phyloP scores from a whole-genome alignment of 768 basidiomycete genomes.

The Strobilomyces echinocephalus region DNA sequence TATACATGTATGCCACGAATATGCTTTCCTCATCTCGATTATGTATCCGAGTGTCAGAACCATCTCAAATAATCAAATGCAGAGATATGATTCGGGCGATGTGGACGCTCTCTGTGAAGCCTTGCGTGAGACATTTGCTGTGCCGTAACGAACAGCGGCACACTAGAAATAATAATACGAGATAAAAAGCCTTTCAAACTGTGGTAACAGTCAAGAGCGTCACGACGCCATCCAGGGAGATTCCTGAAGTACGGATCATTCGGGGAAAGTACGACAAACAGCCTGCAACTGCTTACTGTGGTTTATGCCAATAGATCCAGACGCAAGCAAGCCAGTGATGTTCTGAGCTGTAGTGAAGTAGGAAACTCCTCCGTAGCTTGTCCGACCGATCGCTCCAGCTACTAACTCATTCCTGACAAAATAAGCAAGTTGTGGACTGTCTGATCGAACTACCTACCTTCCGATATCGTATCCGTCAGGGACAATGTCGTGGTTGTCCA shows the following conservation, averaged over 20 bases:
- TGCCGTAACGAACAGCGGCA: neutral
- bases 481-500: constrained; percentile 37
- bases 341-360: constrained; percentile 45
- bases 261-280: neutral
- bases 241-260: constrained; percentile 34
- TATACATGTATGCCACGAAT: too few relatives aligned
- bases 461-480: constrained; percentile 48
- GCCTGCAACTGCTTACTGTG: constrained; percentile 35
- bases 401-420: constrained; percentile 35
- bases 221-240: constrained; percentile 54
- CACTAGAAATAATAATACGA: neutral
- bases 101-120: too few relatives aligned
- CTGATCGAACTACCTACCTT: constrained; percentile 22
- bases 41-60: neutral
- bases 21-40: too few relatives aligned
- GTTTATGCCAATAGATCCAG: constrained; percentile 49
- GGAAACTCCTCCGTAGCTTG: constrained; percentile 39
- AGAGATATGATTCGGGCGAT: too few relatives aligned
- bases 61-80: neutral
- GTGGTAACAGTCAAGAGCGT: constrained; percentile 51
- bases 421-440: neutral
- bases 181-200: constrained; percentile 13
- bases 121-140: neutral
- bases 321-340: constrained; percentile 48
- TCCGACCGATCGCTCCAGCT: constrained; percentile 35